Base-by-base conservation (phyloP, 2,329 filamentous ascomycete species). In the Pestalotiopsis sp. region DNA sequence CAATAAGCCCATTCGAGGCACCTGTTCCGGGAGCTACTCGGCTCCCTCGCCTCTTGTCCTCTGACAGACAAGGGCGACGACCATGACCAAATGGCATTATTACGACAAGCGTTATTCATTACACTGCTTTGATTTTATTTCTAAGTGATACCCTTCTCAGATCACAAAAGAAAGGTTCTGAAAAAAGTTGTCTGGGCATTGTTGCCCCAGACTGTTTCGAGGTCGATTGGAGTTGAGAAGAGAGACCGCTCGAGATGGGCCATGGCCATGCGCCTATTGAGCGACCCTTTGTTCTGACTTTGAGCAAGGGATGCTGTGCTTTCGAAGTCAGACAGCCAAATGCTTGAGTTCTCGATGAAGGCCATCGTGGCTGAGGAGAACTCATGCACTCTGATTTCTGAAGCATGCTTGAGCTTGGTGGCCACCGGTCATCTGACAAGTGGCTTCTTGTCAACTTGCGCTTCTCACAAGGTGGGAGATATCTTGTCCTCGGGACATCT, bases 1-100 rank as follows among this genome's bases (percentile, higher is more conserved):
- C 45, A n/a, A 41, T 49, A 62, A 59, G 61, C 31, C 23, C 65
- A 60, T 57, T 68, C 36, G 62, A 31, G 40, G 14, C 40, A 36
- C 6, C 12, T 52, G 36, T 60, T 45, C 23, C 14, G 27, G n/a
- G 11, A 52, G 25, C 31, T 13, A 20, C 11, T 40, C 40, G 31
- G 12, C 60, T 41, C 27, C 45, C 20, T 52, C n/a, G 45, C 20
- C 45, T 52, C 45, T 52, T 52, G 13, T 49, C 41, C 13, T 49
- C 20, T 20, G 5, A 7, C 9, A 7, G 45, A 23, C 17, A 52
- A 52, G 45, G 20, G 17, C 45, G 45, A 41, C 4, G 14, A 63
- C 13, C 38, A 40, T 63, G 14, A 45, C 60, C 31, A 13, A n/a
- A n/a, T 41, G 31, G 9, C 31, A 45, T 25, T 23, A 45, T 38